phyloP scores from a whole-genome alignment of 2,329 filamentous ascomycete genomes.

The Fusarium sororula region DNA sequence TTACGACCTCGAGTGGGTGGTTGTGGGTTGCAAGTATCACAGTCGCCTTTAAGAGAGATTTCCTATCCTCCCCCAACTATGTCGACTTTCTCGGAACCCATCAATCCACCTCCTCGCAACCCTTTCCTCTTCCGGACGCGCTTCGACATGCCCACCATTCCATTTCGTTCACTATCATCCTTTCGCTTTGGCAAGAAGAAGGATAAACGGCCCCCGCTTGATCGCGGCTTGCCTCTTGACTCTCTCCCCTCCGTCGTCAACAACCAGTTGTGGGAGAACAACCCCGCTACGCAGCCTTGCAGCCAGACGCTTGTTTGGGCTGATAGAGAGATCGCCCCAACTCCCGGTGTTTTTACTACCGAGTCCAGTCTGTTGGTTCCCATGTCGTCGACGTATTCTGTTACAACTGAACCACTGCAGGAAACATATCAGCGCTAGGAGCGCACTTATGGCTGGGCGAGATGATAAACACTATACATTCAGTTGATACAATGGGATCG shows the following conservation, averaged over 20 bases:
- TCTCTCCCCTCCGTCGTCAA: constrained; percentile 23
- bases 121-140: constrained; percentile 50
- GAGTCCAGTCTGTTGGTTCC: constrained; percentile 8
- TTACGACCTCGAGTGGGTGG: background rate
- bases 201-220: background rate
- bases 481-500: background rate
- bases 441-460: constrained; percentile 28
- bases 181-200: constrained; percentile 28
- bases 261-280: constrained; percentile 19
- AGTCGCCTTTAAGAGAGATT: background rate
- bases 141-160: constrained; percentile 38
- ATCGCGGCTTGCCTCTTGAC: constrained; percentile 12
- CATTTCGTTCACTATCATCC: constrained; percentile 32
- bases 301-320: constrained; percentile 45
- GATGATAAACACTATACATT: background rate
- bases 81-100: background rate
- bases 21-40: background rate
- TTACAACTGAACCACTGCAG: constrained; percentile 41
- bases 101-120: constrained; percentile 38
- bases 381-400: constrained; percentile 22
- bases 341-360: background rate
- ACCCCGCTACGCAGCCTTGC: constrained; percentile 3
- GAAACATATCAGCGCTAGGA: constrained; percentile 39
- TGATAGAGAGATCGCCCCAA: constrained; percentile 24
- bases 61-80: background rate